These are phyloP conservation scores for Eutrema heterophyllum DNA, from an alignment of 345 rosid species.

Conservation along the genomic window DNA sequence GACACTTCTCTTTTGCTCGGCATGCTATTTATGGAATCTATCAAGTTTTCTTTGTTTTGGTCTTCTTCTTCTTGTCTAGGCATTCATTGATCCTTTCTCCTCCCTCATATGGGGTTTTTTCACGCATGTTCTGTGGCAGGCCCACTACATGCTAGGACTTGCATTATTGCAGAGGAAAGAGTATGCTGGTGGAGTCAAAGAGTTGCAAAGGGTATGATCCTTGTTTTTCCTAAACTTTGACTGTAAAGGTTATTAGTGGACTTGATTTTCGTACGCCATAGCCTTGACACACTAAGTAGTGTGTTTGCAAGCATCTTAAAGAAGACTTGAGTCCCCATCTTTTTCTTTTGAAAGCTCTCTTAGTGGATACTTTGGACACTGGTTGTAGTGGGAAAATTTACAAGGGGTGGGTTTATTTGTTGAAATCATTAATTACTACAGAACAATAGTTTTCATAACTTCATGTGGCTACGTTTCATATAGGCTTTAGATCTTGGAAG, in stretches of 20 bases:
- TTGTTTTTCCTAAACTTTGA: neutral
- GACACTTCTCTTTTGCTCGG: neutral
- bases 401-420: neutral
- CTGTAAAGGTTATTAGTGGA: neutral
- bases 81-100: neutral
- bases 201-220: conserved; percentile 60
- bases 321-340: neutral
- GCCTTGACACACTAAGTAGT: neutral
- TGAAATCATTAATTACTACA: neutral
- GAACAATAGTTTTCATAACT: neutral
- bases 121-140: conserved; percentile 42
- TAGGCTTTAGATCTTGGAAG: conserved; percentile 89
- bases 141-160: conserved; percentile 82
- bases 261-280: neutral
- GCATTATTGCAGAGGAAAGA: conserved; percentile 55
- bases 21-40: neutral
- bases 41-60: conserved; percentile 1
- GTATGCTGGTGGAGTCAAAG: conserved; percentile 55
- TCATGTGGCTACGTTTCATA: neutral
- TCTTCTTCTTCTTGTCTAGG: neutral
- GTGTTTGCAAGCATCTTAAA: neutral
- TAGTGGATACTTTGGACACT: neutral
- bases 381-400: neutral
- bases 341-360: neutral
- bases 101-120: neutral